phyloP scores from a whole-genome alignment of 2,329 filamentous ascomycete species.

The Monilinia vaccinii-corymbosi region DNA sequence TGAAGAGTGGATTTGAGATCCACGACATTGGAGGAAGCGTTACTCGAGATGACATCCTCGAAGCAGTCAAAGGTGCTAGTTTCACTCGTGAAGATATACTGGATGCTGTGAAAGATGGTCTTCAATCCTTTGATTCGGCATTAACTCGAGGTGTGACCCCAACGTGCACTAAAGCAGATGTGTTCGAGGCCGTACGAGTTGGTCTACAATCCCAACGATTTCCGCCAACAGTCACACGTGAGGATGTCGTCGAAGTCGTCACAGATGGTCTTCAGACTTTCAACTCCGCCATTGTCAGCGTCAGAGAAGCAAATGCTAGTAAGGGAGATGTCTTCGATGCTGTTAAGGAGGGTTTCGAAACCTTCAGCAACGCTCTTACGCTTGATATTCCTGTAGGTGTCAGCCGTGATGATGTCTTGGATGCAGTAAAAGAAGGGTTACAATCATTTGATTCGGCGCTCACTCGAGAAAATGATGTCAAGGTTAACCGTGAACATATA shows the following conservation, averaged over 20 bases:
- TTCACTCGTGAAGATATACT: conserved; percentile 54
- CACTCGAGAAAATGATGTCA: conserved; percentile 53
- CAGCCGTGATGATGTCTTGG: conserved; percentile 70
- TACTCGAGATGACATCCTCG: conserved; percentile 52
- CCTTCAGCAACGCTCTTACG: conserved; percentile 51
- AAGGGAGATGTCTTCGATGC: conserved; percentile 48
- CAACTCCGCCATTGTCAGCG: conserved; percentile 43
- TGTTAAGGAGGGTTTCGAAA: conserved; percentile 44
- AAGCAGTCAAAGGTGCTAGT: conserved; percentile 55
- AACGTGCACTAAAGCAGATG: conserved; percentile 65
- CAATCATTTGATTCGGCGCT: conserved; percentile 53
- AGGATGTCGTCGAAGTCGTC: conserved; percentile 56
- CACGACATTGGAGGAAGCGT: conserved; percentile 59
- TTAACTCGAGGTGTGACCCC: conserved; percentile 31
- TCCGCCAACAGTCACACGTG: conserved; percentile 54
- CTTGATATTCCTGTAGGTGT: conserved; percentile 49
- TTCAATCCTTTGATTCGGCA: conserved; percentile 40
- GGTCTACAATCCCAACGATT: conserved; percentile 62
- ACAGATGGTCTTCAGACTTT: conserved; percentile 48
- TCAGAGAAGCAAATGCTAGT: conserved; percentile 51
- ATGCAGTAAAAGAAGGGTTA: conserved; percentile 79
- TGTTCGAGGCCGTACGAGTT: conserved; percentile 73
- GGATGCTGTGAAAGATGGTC: conserved; percentile 52
- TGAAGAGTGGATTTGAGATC: conserved; percentile 52
- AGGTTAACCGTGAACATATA: conserved; percentile 53